phyloP scores from a whole-genome alignment of 495 filamentous ascomycete genomes.

The Trypethelium eluteriae region DNA sequence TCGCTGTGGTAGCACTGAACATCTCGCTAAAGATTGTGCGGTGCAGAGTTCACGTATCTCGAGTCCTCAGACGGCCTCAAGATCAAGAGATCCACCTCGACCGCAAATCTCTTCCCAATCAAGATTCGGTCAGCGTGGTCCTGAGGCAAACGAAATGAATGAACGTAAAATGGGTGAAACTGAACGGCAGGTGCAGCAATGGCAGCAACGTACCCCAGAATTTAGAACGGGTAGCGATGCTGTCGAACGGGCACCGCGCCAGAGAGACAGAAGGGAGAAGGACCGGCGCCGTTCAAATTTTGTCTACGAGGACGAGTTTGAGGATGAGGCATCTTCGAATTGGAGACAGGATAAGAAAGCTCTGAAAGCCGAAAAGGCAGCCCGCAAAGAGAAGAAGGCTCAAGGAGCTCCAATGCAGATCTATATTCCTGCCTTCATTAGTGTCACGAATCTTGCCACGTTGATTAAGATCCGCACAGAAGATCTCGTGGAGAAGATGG shows the following conservation, averaged over 20 bases:
- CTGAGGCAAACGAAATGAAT: neutral
- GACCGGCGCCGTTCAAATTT: neutral
- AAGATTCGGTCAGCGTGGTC: neutral
- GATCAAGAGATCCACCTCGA: neutral
- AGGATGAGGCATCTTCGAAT: neutral
- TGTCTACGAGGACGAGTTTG: constrained; percentile 3
- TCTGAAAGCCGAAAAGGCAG: constrained; percentile 12
- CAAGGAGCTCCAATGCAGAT: constrained; percentile 49
- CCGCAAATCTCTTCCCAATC: neutral
- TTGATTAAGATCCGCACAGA: constrained; percentile 64
- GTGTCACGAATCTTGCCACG: constrained; percentile 72
- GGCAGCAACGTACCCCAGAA: neutral
- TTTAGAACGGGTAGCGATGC: neutral
- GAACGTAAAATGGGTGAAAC: neutral
- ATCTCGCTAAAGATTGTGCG: constrained; percentile 21
- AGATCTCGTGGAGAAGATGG: constrained; percentile 66
- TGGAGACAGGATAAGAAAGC: constrained; percentile 10
- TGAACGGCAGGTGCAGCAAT: neutral
- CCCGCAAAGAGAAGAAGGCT: constrained; percentile 31
- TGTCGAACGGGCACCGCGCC: neutral
- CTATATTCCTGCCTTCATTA: constrained; percentile 83
- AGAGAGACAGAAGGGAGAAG: neutral
- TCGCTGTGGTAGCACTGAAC: constrained; percentile 22
- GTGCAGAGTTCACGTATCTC: neutral
- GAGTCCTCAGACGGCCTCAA: neutral